Conservation (phyloP, 768 basidiomycete species). For the Kwoniella dejecticola region DNA sequence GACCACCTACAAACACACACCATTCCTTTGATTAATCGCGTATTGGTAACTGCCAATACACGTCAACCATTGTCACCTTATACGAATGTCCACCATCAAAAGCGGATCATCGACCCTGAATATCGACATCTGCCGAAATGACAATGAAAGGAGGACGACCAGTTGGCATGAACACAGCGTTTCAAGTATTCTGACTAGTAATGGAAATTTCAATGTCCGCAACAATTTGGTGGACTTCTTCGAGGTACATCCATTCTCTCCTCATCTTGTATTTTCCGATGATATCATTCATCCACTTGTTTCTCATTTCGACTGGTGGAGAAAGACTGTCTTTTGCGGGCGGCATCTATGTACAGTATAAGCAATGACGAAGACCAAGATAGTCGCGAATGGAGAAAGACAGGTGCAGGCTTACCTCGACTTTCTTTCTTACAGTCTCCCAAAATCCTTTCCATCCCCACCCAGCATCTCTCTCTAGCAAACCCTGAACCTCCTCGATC, state of each 20-base stretch:
- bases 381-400: neutral
- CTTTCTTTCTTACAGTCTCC: conserved; percentile 39
- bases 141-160: no score
- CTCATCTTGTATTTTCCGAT: conserved; percentile 18
- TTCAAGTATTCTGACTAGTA: neutral
- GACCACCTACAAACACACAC: no score
- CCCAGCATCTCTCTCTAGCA: conserved; percentile 51
- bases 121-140: no score
- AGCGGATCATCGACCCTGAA: no score
- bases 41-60: no score
- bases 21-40: no score
- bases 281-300: conserved; percentile 20
- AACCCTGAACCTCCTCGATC: conserved; percentile 48
- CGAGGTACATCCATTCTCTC: conserved; percentile 24
- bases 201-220: neutral
- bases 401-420: conserved; percentile 31
- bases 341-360: conserved; percentile 1
- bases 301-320: conserved; percentile 11
- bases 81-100: no score
- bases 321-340: conserved; percentile 9
- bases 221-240: conserved; percentile 12
- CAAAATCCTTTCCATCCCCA: conserved; percentile 52
- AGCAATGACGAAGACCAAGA: neutral
- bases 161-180: no score
- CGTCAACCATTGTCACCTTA: no score